phyloP scores from a whole-genome alignment of 148 eudicot genomes.

The Persicaria tinctoria region DNA sequence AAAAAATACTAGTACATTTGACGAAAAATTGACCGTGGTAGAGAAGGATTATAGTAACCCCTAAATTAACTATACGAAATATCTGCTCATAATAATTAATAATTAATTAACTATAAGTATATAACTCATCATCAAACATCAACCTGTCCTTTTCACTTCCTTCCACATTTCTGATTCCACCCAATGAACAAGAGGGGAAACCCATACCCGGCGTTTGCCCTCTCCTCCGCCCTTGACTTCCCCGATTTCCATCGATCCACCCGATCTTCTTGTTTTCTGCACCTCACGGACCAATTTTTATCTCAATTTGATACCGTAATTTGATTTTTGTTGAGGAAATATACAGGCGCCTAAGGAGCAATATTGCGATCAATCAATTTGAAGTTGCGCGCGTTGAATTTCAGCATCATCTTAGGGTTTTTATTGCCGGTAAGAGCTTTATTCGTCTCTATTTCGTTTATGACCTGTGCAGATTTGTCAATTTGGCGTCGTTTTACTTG shows the following conservation, averaged over 20 bases:
- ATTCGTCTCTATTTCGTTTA: background rate
- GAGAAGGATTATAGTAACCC: too few species aligned
- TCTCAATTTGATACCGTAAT: background rate
- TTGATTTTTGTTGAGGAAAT: background rate
- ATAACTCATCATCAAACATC: background rate
- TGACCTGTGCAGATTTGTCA: background rate
- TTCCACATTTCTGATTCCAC: background rate
- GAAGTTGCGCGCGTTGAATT: background rate
- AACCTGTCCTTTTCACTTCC: slow-evolving; percentile 1
- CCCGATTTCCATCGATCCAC: background rate
- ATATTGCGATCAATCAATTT: slow-evolving; percentile 6
- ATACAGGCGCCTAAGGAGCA: background rate
- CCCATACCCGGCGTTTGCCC: slow-evolving; percentile 4
- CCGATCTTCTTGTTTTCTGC: background rate
- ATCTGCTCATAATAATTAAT: too few species aligned
- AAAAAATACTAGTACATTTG: too few species aligned
- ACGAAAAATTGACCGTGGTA: too few species aligned
- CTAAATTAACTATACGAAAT: too few species aligned
- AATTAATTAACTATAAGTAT: background rate
- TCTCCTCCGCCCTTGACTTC: slow-evolving; percentile 8
- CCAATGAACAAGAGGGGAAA: background rate
- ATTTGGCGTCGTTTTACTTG: background rate
- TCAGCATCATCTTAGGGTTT: background rate
- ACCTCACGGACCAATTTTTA: background rate
- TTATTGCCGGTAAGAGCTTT: background rate